Percentiles rank a stretch among this genome's conserved stretches.
These are phyloP conservation scores for Termitomyces sp. DNA, from an alignment of 768 basidiomycete species.

Conservation along the genomic window DNA sequence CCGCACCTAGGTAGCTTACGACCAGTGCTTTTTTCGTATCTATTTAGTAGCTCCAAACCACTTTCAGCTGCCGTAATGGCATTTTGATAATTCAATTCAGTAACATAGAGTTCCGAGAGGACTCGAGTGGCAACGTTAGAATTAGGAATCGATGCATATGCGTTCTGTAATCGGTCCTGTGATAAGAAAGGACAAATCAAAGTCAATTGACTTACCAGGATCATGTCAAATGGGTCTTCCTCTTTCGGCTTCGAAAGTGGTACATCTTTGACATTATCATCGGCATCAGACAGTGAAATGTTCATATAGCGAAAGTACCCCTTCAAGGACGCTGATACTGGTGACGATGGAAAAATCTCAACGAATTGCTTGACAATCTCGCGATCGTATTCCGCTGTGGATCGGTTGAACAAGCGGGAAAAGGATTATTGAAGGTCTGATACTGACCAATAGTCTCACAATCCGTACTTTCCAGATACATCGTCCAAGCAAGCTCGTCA, in stretches of 20 bases:
- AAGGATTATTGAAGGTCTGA: slow-evolving; percentile 1
- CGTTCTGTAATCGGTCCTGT: slow-evolving; percentile 36
- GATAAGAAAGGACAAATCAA: background rate
- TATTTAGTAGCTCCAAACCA: slow-evolving; percentile 53
- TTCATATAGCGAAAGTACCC: slow-evolving; percentile 67
- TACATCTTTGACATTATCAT: slow-evolving; percentile 34
- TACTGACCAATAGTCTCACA: slow-evolving; percentile 57
- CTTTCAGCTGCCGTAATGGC: slow-evolving; percentile 68
- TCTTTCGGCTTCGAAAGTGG: slow-evolving; percentile 24
- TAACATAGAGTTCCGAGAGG: slow-evolving; percentile 57
- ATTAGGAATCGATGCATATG: slow-evolving; percentile 41
- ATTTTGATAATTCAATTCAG: slow-evolving; percentile 70
- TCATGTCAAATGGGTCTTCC: slow-evolving; percentile 56
- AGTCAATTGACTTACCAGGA: slow-evolving; percentile 48
- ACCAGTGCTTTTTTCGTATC: slow-evolving; percentile 53
- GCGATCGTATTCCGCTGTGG: slow-evolving; percentile 57
- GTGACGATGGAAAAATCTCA: slow-evolving; percentile 55
- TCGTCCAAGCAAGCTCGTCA: slow-evolving; percentile 79
- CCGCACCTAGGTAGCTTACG: slow-evolving; percentile 45
- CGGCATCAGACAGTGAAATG: slow-evolving; percentile 32
- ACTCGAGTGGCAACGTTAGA: slow-evolving; percentile 68
- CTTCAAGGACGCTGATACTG: slow-evolving; percentile 51
- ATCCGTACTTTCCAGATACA: slow-evolving; percentile 73
- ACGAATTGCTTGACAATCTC: slow-evolving; percentile 55
- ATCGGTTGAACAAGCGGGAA: background rate